Evolutionary conservation across 2,329 filamentous ascomycete genomes (phyloP).

Genomic region (Penicillium psychrosexuale): DNA sequence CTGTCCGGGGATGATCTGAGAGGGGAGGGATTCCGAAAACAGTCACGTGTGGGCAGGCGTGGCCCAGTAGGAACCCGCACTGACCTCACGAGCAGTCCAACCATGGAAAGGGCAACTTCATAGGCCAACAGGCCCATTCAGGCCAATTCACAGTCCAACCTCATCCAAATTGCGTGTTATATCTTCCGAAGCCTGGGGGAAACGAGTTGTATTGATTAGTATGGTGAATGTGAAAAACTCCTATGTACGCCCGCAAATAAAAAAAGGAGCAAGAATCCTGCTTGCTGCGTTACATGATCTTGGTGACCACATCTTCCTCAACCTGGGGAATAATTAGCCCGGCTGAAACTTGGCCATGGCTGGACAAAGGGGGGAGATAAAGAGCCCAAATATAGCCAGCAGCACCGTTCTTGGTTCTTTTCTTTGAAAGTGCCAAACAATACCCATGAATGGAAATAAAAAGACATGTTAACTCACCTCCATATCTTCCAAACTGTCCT

Average conservation of each 20-base stretch:
- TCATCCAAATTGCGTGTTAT: slow-evolving; percentile 26
- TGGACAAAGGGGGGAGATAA: neutral
- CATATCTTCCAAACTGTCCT: slow-evolving; percentile 97
- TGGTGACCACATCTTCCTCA: slow-evolving; percentile 80
- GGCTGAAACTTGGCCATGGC: slow-evolving; percentile 15
- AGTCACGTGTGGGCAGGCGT: slow-evolving; percentile 38
- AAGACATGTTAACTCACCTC: slow-evolving; percentile 68
- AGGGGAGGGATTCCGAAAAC: slow-evolving; percentile 21
- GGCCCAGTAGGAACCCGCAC: slow-evolving; percentile 41
- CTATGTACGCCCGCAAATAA: slow-evolving; percentile 26
- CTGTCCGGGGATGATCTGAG: neutral
- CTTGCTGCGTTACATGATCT: slow-evolving; percentile 67
- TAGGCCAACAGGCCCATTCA: too few species aligned
- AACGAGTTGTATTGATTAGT: slow-evolving; percentile 35
- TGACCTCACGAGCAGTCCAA: slow-evolving; percentile 36
- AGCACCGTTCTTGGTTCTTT: neutral
- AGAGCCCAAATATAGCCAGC: neutral
- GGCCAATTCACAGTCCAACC: slow-evolving; percentile 24
- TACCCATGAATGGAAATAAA: neutral
- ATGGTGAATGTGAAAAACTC: slow-evolving; percentile 21
- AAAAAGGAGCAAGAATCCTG: slow-evolving; percentile 17
- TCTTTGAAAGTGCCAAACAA: neutral
- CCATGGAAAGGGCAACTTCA: slow-evolving; percentile 1
- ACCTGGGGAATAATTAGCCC: slow-evolving; percentile 60
- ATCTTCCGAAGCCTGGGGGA: slow-evolving; percentile 31